Conservation (phyloP, 192 early-diverging fungal genomes). For the Podila horticola region DNA sequence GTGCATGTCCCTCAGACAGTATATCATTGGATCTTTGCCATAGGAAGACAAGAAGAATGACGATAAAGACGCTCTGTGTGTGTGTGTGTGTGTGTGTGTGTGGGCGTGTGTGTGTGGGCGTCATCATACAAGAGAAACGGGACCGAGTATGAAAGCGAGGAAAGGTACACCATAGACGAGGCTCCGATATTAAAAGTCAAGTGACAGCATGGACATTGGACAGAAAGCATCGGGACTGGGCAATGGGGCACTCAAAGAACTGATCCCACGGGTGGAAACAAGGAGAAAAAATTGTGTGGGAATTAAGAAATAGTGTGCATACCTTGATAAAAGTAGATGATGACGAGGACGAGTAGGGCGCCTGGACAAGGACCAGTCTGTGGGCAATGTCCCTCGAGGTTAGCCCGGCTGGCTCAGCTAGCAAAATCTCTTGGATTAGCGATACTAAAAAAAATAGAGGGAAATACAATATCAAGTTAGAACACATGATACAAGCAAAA, state of each 20-base stretch:
- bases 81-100: no score
- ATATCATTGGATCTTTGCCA: no score
- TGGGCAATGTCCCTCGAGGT: constrained; percentile 47
- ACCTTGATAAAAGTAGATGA: constrained; percentile 43
- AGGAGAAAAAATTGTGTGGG: neutral
- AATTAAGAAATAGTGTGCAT: neutral
- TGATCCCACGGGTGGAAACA: neutral
- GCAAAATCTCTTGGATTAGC: constrained; percentile 40
- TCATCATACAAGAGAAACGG: no score
- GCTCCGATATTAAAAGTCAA: no score
- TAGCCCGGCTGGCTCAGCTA: constrained; percentile 27
- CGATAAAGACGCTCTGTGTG: no score
- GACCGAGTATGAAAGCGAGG: no score
- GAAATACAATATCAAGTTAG: neutral
- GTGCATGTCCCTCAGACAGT: no score
- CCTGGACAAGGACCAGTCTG: constrained; percentile 36
- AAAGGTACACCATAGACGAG: no score
- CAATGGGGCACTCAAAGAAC: neutral
- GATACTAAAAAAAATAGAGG: constrained; percentile 20
- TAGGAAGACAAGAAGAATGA: no score
- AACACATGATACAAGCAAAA: neutral
- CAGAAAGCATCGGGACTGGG: no score
- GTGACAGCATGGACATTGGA: no score
- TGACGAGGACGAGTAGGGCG: constrained; percentile 38
- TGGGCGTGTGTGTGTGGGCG: no score